phyloP scores from a whole-genome alignment of 208 protist species.

The Angomonas desouzai region DNA sequence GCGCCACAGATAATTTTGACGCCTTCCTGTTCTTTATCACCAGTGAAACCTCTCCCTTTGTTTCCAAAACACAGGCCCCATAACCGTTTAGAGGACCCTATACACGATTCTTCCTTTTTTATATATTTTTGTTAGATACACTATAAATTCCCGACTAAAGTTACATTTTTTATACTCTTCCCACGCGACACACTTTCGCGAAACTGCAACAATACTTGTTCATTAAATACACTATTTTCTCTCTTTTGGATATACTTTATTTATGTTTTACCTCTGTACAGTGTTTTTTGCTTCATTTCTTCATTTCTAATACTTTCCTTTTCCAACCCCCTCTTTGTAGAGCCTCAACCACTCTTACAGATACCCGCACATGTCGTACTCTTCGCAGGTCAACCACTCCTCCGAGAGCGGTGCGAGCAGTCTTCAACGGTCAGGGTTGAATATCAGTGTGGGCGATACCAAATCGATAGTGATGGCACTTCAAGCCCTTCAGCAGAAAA shows the following conservation, averaged over 20 bases:
- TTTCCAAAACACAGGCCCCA: neutral
- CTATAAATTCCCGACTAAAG: too few relatives aligned
- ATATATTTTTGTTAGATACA: too few relatives aligned
- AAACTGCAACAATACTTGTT: too few relatives aligned
- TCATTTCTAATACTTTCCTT: slow-evolving; percentile 1
- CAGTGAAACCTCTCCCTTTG: slow-evolving; percentile 13
- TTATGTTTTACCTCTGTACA: neutral
- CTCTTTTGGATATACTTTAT: too few relatives aligned
- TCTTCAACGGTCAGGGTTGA: slow-evolving; percentile 79
- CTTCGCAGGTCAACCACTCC: slow-evolving; percentile 37
- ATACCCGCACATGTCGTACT: slow-evolving; percentile 16
- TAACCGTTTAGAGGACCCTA: neutral
- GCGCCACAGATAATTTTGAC: slow-evolving; percentile 31
- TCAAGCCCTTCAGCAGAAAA: slow-evolving; percentile 86
- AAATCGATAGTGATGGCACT: slow-evolving; percentile 89
- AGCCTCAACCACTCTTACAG: too few relatives aligned
- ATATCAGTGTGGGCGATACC: slow-evolving; percentile 87
- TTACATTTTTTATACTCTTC: too few relatives aligned
- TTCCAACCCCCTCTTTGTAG: neutral
- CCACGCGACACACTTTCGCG: too few relatives aligned
- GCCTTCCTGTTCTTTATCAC: slow-evolving; percentile 26
- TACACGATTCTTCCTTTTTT: neutral
- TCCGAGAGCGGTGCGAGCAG: slow-evolving; percentile 67
- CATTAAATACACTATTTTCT: too few relatives aligned
- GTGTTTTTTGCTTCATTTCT: too few relatives aligned